Evolutionary conservation across 2,329 filamentous ascomycete genomes (phyloP).

Genomic region (Exophiala viscosa): DNA sequence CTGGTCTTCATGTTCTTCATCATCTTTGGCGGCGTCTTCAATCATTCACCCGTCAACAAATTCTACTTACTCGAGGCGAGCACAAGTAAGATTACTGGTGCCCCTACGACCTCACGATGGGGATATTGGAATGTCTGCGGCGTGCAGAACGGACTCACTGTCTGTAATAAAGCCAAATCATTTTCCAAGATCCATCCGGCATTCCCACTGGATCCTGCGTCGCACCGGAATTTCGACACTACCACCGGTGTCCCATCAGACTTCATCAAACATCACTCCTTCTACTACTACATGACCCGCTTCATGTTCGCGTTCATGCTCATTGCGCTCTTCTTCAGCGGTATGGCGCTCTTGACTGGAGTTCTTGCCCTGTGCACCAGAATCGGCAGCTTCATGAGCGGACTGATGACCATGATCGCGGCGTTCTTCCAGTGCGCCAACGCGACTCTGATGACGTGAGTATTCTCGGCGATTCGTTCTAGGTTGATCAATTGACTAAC

Average conservation of each 20-base stretch:
- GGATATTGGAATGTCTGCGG: conserved; percentile 85
- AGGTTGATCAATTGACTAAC: conserved; percentile 2
- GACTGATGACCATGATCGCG: conserved; percentile 51
- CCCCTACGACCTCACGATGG: conserved; percentile 70
- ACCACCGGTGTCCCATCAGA: conserved; percentile 49
- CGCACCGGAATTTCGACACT: conserved; percentile 56
- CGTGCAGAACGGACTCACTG: conserved; percentile 40
- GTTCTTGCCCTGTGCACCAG: conserved; percentile 50
- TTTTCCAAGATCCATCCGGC: conserved; percentile 63
- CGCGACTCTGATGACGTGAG: conserved; percentile 61
- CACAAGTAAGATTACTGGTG: conserved; percentile 67
- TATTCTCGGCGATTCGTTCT: conserved; percentile 27
- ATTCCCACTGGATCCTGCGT: conserved; percentile 62
- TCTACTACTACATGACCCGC: conserved; percentile 79
- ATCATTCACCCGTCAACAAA: conserved; percentile 59
- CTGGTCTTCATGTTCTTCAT: conserved; percentile 64
- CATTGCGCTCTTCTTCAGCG: conserved; percentile 73
- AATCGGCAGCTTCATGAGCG: conserved; percentile 50
- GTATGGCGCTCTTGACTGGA: conserved; percentile 44
- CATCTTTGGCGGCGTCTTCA: conserved; percentile 58
- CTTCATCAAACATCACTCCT: conserved; percentile 59
- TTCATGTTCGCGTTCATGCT: conserved; percentile 93
- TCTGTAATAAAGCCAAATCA: conserved; percentile 49
- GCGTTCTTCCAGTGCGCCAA: conserved; percentile 58
- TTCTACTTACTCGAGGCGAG: conserved; percentile 84